Evolutionary conservation across 1,284 basidiomycete species (phyloP).

Genomic region (Termitomyces sp.): DNA sequence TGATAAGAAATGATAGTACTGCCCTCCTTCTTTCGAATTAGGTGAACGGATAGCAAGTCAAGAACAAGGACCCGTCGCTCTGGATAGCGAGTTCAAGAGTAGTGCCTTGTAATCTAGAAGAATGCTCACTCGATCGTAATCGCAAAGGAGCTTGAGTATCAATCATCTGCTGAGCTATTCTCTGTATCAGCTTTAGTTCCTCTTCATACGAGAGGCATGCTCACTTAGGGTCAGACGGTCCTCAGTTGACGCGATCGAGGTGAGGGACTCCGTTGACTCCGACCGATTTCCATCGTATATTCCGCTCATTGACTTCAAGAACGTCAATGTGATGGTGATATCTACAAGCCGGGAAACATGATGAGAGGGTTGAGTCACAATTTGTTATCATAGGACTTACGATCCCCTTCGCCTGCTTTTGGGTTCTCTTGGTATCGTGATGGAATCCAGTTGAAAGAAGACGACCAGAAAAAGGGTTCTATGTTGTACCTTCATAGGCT

Average conservation of each 20-base stretch:
- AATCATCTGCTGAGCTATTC: conserved; percentile 33
- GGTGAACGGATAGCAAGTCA: conserved; percentile 37
- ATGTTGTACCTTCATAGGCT: conserved; percentile 33
- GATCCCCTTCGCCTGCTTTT: conserved; percentile 35
- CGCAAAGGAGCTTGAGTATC: conserved; percentile 47
- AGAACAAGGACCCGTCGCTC: conserved; percentile 25
- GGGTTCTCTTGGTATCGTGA: conserved; percentile 47
- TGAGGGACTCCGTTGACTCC: conserved; percentile 5
- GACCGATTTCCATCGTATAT: not conserved
- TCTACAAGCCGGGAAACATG: conserved; percentile 24
- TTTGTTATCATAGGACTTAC: conserved; percentile 28
- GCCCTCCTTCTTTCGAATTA: conserved; percentile 33
- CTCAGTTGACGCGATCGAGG: conserved; percentile 9
- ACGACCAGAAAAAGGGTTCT: conserved; percentile 58
- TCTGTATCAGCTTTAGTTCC: not conserved
- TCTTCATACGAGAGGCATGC: not conserved
- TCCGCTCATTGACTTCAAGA: conserved; percentile 17
- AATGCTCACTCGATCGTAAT: conserved; percentile 31
- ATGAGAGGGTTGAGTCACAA: not conserved
- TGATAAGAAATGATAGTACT: conserved; percentile 49
- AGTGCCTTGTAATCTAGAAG: not conserved
- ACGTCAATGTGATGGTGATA: conserved; percentile 19
- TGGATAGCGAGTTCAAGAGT: conserved; percentile 1
- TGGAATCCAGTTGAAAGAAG: conserved; percentile 53
- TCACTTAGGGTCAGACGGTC: conserved; percentile 16